Percentiles rank a stretch among this genome's conserved stretches.
Conservation (phyloP, 805 yeast genomes). For the Metschnikowia amazonensis region DNA sequence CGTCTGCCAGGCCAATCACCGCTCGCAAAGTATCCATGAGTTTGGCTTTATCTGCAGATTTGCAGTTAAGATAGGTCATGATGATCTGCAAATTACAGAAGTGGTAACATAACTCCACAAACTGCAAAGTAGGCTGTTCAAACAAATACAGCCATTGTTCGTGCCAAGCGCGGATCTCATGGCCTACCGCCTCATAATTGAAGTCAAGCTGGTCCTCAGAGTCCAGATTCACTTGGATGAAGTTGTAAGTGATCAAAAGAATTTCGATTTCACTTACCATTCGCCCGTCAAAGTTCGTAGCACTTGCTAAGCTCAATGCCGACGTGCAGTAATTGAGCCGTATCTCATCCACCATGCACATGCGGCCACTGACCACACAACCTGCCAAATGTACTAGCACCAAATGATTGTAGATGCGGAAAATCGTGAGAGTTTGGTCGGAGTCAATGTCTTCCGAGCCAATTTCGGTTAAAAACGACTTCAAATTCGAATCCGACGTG, state of each 20-base stretch:
- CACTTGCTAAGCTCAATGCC: constrained; percentile 51
- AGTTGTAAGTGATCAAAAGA: constrained; percentile 55
- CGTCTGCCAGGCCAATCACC: constrained; percentile 25
- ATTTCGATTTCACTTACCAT: constrained; percentile 73
- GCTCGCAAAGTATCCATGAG: constrained; percentile 20
- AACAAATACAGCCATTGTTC: constrained; percentile 67
- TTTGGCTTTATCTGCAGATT: not conserved
- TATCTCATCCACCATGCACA: constrained; percentile 57
- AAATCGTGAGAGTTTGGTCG: constrained; percentile 49
- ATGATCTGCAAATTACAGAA: constrained; percentile 53
- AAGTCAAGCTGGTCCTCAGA: constrained; percentile 16
- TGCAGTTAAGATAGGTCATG: constrained; percentile 29
- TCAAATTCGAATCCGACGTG: constrained; percentile 3
- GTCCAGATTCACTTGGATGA: constrained; percentile 40
- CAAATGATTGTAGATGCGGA: constrained; percentile 70
- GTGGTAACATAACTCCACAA: constrained; percentile 67
- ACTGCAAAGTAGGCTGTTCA: constrained; percentile 68
- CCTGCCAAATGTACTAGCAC: constrained; percentile 64
- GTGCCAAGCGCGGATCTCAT: constrained; percentile 57
- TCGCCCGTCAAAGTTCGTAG: constrained; percentile 79
- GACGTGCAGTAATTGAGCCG: constrained; percentile 57
- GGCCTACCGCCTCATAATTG: constrained; percentile 35
- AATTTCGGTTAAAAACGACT: constrained; percentile 8
- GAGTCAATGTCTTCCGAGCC: constrained; percentile 25
- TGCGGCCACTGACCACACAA: constrained; percentile 62